A percentile compares a stretch with the other conserved stretches of the same genome.
phyloP scores from a whole-genome alignment of 2,329 filamentous ascomycete species.

The Trichoderma sp. region DNA sequence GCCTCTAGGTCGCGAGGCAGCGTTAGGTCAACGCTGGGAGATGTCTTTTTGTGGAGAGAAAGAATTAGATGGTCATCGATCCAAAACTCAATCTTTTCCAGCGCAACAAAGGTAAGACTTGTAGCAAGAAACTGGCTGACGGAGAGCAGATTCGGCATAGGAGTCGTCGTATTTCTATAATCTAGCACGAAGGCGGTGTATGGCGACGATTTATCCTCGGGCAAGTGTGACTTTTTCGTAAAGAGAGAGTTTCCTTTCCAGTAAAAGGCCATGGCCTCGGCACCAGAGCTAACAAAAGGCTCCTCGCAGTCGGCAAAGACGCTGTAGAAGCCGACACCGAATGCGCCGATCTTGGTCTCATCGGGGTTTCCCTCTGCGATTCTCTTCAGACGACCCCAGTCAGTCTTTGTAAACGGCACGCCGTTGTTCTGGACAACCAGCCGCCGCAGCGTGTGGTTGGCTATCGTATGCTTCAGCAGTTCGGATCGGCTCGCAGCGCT shows the following conservation, averaged over 20 bases:
- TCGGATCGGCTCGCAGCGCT: conserved; percentile 66
- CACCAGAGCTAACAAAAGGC: conserved; percentile 91
- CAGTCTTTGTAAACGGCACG: conserved; percentile 80
- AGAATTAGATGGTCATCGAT: conserved; percentile 85
- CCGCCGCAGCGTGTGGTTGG: conserved; percentile 81
- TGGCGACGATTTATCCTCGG: conserved; percentile 62
- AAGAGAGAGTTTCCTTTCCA: conserved; percentile 99
- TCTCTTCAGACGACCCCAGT: conserved; percentile 91
- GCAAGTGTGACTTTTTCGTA: conserved; percentile 79
- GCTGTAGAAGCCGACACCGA: conserved; percentile 97
- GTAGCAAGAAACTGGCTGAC: conserved; percentile 92
- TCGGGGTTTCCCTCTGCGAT: conserved; percentile 99
- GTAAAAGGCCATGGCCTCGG: conserved; percentile 96
- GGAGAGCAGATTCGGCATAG: conserved; percentile 81
- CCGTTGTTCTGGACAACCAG: conserved; percentile 95
- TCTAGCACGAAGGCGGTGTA: conserved; percentile 94
- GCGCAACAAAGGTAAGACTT: conserved; percentile 90
- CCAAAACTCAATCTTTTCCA: conserved; percentile 85
- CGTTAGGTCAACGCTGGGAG: conserved; percentile 69
- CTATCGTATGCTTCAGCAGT: conserved; percentile 77
- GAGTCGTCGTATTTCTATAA: conserved; percentile 85
- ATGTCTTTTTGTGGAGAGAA: conserved; percentile 79
- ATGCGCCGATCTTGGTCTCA: conserved; percentile 98
- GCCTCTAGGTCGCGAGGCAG: conserved; percentile 80
- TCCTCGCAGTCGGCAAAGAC: conserved; percentile 98